Base-by-base conservation (phyloP, 2,329 filamentous ascomycete genomes). In the Botrytis elliptica region DNA sequence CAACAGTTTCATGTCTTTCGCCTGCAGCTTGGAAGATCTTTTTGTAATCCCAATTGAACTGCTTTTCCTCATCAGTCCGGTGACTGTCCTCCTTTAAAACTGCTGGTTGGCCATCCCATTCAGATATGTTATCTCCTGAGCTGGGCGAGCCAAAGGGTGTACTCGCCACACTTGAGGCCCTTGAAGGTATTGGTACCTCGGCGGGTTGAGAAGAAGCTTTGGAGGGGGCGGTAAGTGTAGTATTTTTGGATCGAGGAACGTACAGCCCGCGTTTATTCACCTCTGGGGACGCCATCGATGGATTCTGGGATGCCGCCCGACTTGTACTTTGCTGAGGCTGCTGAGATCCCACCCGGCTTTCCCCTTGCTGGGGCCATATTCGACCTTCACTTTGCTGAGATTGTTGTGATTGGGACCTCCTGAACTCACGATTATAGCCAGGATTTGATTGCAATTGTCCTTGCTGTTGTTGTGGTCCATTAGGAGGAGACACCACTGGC, bases 31-130 rank as follows among this genome's bases (percentile, higher is more conserved):
- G 29, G 72, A 86, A 86, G 8, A 84, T 80, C 16, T 78, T 79
- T 60, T 83, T 76, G 72, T 83, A 79, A 10, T 86, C 83, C 82
- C 84, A 84, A 25, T 83, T 79, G 60, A 80, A 83, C 20, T 82
- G 80, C 22, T 76, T 65, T 40, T 82, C 77, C 67, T 81, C 81
- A 33, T 81, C 78, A 29, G 71, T 77, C 75, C 29, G 75, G 52
- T 42, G 77, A 74, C n/a, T 42, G 29, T 59, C 49, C 46, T 67
- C 64, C 71, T 65, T 77, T 71, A 22, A 55, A 40, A 65, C 55
- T 9, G 49, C 67, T 46, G 65, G 72, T 29, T 77, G 70, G 25
- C 63, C 68, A 14, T 71, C 71, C 71, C 70, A 72, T 57, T 72
- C 44, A 42, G 70, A 72, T 67, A 72, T 67, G 20, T 72, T 72